Conservation (phyloP, 257 asterid genomes). For the Nicotiana otophora region DNA sequence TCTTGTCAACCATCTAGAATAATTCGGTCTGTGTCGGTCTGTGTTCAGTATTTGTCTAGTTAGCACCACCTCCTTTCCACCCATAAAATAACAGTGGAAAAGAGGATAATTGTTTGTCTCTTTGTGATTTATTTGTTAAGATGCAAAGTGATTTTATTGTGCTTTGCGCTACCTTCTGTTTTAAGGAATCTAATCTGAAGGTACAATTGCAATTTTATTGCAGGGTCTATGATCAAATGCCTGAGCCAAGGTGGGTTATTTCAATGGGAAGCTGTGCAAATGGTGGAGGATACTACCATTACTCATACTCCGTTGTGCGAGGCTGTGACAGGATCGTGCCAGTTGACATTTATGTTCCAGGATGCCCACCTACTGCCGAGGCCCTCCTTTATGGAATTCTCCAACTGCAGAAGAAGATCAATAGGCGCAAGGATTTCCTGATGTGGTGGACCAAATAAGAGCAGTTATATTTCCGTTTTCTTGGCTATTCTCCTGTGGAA, state of each 20-base stretch:
- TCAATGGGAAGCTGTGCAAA: slow-evolving; percentile 99
- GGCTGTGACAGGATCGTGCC: slow-evolving; percentile 97
- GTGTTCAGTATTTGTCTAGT: too few species aligned
- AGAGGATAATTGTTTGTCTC: too few species aligned
- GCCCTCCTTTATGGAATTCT: slow-evolving; percentile 93
- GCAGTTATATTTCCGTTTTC: not conserved
- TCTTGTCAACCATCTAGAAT: too few species aligned
- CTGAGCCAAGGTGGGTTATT: slow-evolving; percentile 99
- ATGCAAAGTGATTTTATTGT: too few species aligned
- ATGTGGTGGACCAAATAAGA: slow-evolving; percentile 88
- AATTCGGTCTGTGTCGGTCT: too few species aligned
- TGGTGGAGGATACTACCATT: slow-evolving; percentile 97
- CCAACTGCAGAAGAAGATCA: slow-evolving; percentile 94
- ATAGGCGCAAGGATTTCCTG: slow-evolving; percentile 91
- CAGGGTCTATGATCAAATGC: slow-evolving; percentile 99
- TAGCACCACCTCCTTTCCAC: too few species aligned
- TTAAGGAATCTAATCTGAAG: too few species aligned
- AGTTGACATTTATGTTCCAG: slow-evolving; percentile 90
- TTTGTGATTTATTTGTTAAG: too few species aligned
- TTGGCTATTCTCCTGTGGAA: not conserved
- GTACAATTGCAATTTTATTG: slow-evolving; percentile 10
- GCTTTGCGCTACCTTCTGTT: too few species aligned
- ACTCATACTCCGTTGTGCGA: slow-evolving; percentile 86
- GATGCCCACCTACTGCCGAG: slow-evolving; percentile 98
- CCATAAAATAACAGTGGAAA: too few species aligned